These are phyloP conservation scores for Oryza rufipogon DNA, from an alignment of 176 grass and related monocot species.

Conservation along the genomic window DNA sequence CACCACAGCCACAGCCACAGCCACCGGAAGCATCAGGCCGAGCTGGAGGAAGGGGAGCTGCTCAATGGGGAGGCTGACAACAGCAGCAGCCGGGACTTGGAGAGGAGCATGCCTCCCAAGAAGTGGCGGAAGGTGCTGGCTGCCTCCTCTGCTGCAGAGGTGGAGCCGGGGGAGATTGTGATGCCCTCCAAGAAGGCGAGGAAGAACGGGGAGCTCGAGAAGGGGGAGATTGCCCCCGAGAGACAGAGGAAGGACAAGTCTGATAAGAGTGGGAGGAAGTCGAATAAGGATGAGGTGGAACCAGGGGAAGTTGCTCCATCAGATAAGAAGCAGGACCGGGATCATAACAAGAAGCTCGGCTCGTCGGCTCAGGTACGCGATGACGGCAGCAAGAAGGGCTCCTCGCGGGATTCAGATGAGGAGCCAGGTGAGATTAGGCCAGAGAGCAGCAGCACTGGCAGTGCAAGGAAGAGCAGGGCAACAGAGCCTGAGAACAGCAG, in stretches of 20 bases:
- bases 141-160: slow-evolving; percentile 48
- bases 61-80: slow-evolving; percentile 63
- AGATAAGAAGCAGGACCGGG: slow-evolving; percentile 39
- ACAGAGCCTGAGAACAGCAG: slow-evolving; percentile 54
- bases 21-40: slow-evolving; percentile 48
- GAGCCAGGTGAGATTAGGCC: slow-evolving; percentile 80
- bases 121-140: slow-evolving; percentile 77
- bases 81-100: slow-evolving; percentile 36
- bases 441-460: slow-evolving; percentile 63
- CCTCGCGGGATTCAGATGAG: slow-evolving; percentile 52
- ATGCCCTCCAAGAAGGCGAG: slow-evolving; percentile 33
- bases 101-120: slow-evolving; percentile 67
- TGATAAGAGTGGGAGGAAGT: slow-evolving; percentile 37
- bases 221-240: slow-evolving; percentile 26
- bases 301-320: slow-evolving; percentile 42
- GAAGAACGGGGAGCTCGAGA: slow-evolving; percentile 53
- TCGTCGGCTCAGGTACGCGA: slow-evolving; percentile 32
- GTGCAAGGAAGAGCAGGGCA: slow-evolving; percentile 45
- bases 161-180: slow-evolving; percentile 74
- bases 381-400: slow-evolving; percentile 50
- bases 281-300: slow-evolving; percentile 39
- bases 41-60: slow-evolving; percentile 96
- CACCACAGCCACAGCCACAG: slow-evolving; percentile 35
- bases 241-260: slow-evolving; percentile 48
- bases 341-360: slow-evolving; percentile 41